A percentile compares a stretch with the other conserved stretches of the same genome.
phyloP scores from a whole-genome alignment of 768 basidiomycete species.

The Tylopilus subfusipes region DNA sequence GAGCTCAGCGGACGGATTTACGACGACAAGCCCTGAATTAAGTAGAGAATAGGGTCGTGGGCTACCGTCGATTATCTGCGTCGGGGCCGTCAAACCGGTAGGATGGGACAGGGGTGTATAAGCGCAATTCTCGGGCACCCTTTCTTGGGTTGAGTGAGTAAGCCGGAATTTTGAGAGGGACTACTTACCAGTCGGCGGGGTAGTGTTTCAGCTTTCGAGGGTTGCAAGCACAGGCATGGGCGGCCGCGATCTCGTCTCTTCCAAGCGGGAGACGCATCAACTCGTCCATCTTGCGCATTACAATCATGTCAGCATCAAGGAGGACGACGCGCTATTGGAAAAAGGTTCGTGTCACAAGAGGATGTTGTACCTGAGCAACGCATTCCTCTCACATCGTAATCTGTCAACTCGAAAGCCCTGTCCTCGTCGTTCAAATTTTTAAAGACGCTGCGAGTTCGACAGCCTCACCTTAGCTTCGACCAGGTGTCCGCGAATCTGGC shows the following conservation, averaged over 20 bases:
- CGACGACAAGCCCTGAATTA: constrained; percentile 87
- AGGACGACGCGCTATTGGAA: constrained; percentile 64
- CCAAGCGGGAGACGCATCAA: constrained; percentile 53
- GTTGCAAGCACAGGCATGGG: constrained; percentile 93
- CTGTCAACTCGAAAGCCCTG: constrained; percentile 58
- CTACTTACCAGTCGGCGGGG: constrained; percentile 75
- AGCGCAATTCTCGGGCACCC: constrained; percentile 91
- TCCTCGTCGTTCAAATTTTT: neutral
- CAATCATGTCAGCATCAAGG: constrained; percentile 86
- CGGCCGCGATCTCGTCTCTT: constrained; percentile 77
- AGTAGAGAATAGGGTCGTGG: constrained; percentile 80
- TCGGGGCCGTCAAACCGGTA: constrained; percentile 45
- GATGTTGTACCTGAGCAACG: neutral
- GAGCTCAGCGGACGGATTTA: constrained; percentile 65
- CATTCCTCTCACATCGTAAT: constrained; percentile 56
- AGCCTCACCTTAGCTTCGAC: constrained; percentile 52
- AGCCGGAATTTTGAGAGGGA: neutral
- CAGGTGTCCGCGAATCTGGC: constrained; percentile 60
- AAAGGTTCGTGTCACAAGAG: constrained; percentile 1
- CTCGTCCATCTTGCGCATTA: constrained; percentile 81
- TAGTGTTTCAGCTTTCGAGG: constrained; percentile 82
- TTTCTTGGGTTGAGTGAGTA: constrained; percentile 30
- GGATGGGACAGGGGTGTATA: constrained; percentile 55
- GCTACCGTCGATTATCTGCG: constrained; percentile 37
- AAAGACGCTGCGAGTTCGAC: constrained; percentile 22